Conservation (phyloP, 1,284 basidiomycete species). For the Ceratobasidium sp. region DNA sequence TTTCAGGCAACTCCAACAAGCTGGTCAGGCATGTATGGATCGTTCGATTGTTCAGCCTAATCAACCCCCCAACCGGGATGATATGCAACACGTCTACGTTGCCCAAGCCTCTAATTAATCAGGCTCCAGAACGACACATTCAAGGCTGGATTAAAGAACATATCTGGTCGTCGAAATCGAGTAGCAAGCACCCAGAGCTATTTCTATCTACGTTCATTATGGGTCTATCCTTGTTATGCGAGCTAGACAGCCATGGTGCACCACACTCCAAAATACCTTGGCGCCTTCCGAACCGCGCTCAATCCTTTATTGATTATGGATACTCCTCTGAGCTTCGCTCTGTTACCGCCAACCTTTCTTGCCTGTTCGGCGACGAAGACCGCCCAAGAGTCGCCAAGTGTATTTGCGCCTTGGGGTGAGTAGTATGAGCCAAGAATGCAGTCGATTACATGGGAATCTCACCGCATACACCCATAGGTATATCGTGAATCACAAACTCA, state of each 20-base stretch:
- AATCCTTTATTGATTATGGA: background rate
- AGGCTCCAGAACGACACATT: background rate
- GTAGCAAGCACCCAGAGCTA: background rate
- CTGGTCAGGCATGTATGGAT: constrained; percentile 8
- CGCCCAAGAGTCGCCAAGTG: background rate
- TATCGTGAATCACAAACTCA: background rate
- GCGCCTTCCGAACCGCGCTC: background rate
- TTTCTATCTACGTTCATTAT: constrained; percentile 14
- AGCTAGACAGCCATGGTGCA: background rate
- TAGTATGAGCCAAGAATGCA: background rate
- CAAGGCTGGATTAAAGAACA: background rate
- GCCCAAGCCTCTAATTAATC: background rate
- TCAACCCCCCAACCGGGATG: constrained; percentile 8
- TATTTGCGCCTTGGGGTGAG: background rate
- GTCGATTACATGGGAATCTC: background rate
- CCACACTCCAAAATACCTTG: background rate
- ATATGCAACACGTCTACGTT: background rate
- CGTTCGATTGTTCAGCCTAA: background rate
- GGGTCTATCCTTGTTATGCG: background rate
- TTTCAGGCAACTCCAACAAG: background rate
- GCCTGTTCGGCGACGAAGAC: background rate
- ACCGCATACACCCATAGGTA: constrained; percentile 1
- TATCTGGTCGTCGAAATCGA: background rate
- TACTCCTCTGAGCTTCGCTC: background rate
- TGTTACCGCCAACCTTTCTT: constrained; percentile 5